Base-by-base conservation (phyloP, 2,329 filamentous ascomycete species). In the Neophaeococcomyces mojaviensis region DNA sequence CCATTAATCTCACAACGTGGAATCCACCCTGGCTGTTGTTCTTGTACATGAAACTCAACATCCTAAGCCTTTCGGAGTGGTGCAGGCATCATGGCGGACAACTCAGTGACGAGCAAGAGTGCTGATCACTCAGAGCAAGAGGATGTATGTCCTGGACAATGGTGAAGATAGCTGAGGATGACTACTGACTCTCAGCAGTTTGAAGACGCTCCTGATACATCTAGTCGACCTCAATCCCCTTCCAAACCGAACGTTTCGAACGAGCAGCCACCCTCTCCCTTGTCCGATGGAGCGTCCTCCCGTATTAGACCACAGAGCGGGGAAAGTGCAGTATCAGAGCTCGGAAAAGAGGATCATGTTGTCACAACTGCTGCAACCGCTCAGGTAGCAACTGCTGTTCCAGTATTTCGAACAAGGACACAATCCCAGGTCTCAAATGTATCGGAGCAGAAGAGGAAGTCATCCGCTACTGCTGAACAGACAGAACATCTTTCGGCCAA, bases 401-500 rank as follows among this genome's bases (percentile, higher is more conserved):
- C 41, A 18, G 15, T 35, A 7, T 3, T 33, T 16, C 41, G 32
- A 2, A 22, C 16, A 16, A 26, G 41, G 19, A 44, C 41, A 12
- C 32, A 37, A 16, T 44, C 41, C 7, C 41, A 44, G n/a, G 41
- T 37, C 3, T 44, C 41, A 22, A 37, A 26, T 28, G 18, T 33
- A 13, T 43, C 40, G 28, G 40, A 26, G 15, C 34, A 43, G 40
- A 43, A 18, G 32, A 43, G 40, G 20, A 4, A 43, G 20, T 43
- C 40, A 5, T 35, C 40, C 4, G 30, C 26, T 6, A 18, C 35
- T 6, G n/a, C 35, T 5, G 16, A 6, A 16, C 8, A 38, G 32
- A 19, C 41, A 26, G 31, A 44, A 13, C 6, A 18, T 4, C 32
- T 15, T 2, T 16, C 33, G n/a, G 32, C 58, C 61, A 36, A 49